phyloP scores from a whole-genome alignment of 768 basidiomycete genomes.

The Xerocomus spinulosus region DNA sequence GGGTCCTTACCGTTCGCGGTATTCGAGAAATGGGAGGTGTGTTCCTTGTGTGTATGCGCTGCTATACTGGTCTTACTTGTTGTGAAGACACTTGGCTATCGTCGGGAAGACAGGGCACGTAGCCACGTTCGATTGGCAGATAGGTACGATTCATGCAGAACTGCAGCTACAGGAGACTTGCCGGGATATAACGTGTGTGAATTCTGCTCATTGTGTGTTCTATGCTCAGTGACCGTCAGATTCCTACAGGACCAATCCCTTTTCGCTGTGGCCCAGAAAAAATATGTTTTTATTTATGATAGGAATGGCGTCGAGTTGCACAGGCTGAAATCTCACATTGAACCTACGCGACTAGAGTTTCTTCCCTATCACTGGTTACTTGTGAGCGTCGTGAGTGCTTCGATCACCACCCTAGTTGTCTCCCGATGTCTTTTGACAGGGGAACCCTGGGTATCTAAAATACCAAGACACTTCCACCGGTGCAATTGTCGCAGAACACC shows the following conservation, averaged over 20 bases:
- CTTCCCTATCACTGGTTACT: constrained; percentile 96
- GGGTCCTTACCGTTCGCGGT: constrained; percentile 80
- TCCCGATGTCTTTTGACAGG: constrained; percentile 37
- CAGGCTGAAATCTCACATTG: constrained; percentile 75
- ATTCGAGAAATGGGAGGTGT: constrained; percentile 88
- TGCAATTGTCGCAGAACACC: constrained; percentile 76
- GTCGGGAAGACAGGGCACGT: constrained; percentile 81
- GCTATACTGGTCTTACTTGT: not conserved
- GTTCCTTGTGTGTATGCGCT: constrained; percentile 16
- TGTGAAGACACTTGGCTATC: constrained; percentile 76
- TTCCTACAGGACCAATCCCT: constrained; percentile 92
- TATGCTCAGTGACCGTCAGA: constrained; percentile 33
- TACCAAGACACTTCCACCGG: constrained; percentile 98
- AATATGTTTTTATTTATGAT: constrained; percentile 96
- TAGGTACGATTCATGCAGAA: constrained; percentile 80
- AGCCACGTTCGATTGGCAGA: constrained; percentile 91
- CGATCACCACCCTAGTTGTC: not conserved
- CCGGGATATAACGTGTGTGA: constrained; percentile 80
- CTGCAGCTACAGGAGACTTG: constrained; percentile 87
- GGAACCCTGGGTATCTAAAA: constrained; percentile 86
- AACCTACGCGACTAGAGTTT: constrained; percentile 87
- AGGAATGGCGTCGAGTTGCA: constrained; percentile 91
- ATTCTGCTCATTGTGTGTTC: not conserved
- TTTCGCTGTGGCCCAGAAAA: constrained; percentile 93
- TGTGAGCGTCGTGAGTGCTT: constrained; percentile 63